Conservation (phyloP, 352 stramenopile species). For the Phytophthora sojae region DNA sequence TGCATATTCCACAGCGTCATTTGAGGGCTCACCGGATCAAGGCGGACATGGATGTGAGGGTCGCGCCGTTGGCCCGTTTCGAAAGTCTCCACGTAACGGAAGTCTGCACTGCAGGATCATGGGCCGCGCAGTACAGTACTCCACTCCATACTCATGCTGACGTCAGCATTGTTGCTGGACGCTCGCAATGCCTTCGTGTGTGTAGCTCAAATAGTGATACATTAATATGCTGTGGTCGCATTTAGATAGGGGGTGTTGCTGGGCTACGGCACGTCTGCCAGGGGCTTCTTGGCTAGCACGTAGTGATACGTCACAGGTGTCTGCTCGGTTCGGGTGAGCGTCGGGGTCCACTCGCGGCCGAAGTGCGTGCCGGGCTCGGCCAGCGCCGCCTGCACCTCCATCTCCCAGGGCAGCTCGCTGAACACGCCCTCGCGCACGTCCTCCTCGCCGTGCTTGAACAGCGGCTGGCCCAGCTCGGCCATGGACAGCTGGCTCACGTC, state of each 20-base stretch:
- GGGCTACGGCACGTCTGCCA: constrained; percentile 15
- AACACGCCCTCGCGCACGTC: constrained; percentile 55
- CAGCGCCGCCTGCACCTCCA: constrained; percentile 44
- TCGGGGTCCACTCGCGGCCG: constrained; percentile 50
- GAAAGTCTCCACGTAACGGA: constrained; percentile 20
- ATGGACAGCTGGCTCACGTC: constrained; percentile 52
- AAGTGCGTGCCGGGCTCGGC: constrained; percentile 41
- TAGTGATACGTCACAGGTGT: constrained; percentile 32
- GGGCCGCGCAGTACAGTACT: neutral
- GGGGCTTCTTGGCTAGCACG: constrained; percentile 40
- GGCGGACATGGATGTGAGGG: constrained; percentile 34
- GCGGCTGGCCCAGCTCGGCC: constrained; percentile 44
- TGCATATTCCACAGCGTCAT: constrained; percentile 34
- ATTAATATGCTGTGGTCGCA: constrained; percentile 33
- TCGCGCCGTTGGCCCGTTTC: constrained; percentile 14
- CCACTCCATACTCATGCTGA: no score
- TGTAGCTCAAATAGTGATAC: constrained; percentile 29
- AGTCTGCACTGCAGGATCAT: neutral
- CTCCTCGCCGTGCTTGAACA: constrained; percentile 60
- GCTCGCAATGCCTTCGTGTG: neutral
- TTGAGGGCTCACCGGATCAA: constrained; percentile 19
- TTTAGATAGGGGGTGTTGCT: constrained; percentile 27
- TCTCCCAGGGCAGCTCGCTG: constrained; percentile 49
- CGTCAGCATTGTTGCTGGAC: neutral
- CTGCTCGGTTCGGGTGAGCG: constrained; percentile 14